These are phyloP conservation scores for Wallacemonas sp. DNA, from an alignment of 208 protist genomes.

Conservation along the genomic window DNA sequence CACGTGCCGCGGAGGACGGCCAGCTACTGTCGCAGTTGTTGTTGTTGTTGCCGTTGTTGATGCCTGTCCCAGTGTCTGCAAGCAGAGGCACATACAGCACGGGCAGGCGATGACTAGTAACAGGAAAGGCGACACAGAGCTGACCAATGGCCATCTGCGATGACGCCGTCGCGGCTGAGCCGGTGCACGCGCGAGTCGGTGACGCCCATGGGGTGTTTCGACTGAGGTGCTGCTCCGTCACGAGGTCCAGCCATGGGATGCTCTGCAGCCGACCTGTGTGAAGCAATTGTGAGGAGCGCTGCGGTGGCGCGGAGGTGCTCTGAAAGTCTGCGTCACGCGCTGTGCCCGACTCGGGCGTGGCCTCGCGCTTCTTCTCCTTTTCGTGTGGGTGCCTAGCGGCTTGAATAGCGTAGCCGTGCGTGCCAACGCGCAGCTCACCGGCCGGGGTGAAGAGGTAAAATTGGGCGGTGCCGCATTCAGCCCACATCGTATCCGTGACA, in stretches of 20 bases:
- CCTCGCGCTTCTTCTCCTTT: too few species aligned
- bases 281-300: conserved; percentile 14
- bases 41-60: not conserved
- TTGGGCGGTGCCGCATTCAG: not conserved
- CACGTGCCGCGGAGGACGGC: not conserved
- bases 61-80: conserved; percentile 19
- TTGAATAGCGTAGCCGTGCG: conserved; percentile 27
- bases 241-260: conserved; percentile 78
- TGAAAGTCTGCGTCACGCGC: not conserved
- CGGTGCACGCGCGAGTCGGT: not conserved
- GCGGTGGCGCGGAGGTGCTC: not conserved
- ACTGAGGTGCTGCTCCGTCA: conserved; percentile 49
- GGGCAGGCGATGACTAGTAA: conserved; percentile 34
- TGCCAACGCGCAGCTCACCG: conserved; percentile 59
- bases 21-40: conserved; percentile 2
- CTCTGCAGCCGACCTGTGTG: conserved; percentile 42
- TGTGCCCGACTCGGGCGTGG: too few species aligned
- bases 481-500: conserved; percentile 2
- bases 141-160: conserved; percentile 1
- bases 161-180: too few species aligned
- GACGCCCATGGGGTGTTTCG: not conserved
- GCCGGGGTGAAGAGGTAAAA: conserved; percentile 27
- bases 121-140: conserved; percentile 48
- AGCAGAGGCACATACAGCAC: conserved; percentile 13
- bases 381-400: too few species aligned